These are phyloP conservation scores for Dacryopinax primogenitus DNA, from an alignment of 768 basidiomycete species.

Conservation along the genomic window DNA sequence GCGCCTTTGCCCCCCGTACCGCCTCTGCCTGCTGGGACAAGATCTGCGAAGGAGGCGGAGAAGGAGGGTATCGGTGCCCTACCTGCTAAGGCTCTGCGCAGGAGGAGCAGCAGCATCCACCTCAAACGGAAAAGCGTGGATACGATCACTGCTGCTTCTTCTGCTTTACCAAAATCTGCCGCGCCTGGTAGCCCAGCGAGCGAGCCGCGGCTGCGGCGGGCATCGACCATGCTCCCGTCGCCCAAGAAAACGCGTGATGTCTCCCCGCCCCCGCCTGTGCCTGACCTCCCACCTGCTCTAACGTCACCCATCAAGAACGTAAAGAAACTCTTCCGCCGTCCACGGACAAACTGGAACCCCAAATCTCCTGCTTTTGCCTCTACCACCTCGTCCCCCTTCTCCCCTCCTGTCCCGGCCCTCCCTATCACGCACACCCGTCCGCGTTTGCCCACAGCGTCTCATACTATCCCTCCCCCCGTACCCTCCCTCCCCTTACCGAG, in stretches of 20 bases:
- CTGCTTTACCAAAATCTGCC: too few relatives aligned
- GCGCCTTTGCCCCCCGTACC: neutral
- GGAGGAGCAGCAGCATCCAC: conserved; percentile 6
- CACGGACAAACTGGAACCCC: neutral
- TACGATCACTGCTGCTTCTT: neutral
- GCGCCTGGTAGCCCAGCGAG: neutral
- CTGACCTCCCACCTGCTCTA: neutral
- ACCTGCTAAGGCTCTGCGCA: neutral
- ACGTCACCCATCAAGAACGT: neutral
- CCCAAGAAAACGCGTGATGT: neutral
- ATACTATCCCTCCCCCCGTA: neutral
- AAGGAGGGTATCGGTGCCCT: neutral
- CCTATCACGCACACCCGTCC: neutral
- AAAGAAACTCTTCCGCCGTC: conserved; percentile 8
- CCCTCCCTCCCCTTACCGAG: neutral
- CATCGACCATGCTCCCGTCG: neutral
- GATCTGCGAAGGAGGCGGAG: neutral
- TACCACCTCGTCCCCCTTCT: neutral
- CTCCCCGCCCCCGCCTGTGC: conserved; percentile 2
- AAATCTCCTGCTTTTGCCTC: neutral
- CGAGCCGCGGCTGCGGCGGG: neutral
- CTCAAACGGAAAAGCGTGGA: neutral
- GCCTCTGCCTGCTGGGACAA: neutral
- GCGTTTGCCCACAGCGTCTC: neutral
- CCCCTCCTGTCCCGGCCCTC: neutral